phyloP scores from a whole-genome alignment of 768 basidiomycete genomes.

The Hypholoma sublateritium region DNA sequence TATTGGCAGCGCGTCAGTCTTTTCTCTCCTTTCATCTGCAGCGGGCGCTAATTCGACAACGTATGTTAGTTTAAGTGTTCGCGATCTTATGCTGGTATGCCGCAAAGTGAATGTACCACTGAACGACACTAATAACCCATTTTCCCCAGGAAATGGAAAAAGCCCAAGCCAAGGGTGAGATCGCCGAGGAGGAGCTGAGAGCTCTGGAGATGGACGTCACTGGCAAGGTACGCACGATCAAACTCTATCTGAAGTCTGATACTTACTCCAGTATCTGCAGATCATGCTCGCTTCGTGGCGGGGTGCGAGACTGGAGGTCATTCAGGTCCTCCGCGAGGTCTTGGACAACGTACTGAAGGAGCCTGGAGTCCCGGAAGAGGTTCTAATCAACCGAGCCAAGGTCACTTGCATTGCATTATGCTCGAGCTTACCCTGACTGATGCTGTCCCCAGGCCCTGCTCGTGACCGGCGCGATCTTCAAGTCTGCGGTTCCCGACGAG shows the following conservation, averaged over 20 bases:
- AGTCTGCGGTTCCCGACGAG: constrained; percentile 80
- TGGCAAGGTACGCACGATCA: constrained; percentile 61
- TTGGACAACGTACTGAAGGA: constrained; percentile 87
- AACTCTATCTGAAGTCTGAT: not conserved
- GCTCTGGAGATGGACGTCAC: constrained; percentile 92
- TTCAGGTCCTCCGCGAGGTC: constrained; percentile 82
- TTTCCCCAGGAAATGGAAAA: constrained; percentile 79
- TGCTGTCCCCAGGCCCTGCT: constrained; percentile 65
- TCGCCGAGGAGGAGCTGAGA: constrained; percentile 80
- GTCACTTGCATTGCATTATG: constrained; percentile 34
- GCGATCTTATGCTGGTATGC: constrained; percentile 64
- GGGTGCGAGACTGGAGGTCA: constrained; percentile 93
- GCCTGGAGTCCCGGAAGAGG: constrained; percentile 64
- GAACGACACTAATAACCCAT: not conserved
- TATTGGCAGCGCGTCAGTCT: constrained; percentile 86
- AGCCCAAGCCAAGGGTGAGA: constrained; percentile 85
- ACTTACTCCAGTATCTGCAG: constrained; percentile 31
- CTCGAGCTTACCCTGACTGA: not conserved
- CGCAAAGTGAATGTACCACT: constrained; percentile 10
- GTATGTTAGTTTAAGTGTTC: constrained; percentile 61
- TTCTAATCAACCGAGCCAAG: constrained; percentile 83
- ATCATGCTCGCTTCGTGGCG: constrained; percentile 98
- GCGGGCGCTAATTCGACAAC: not conserved
- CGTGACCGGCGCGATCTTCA: constrained; percentile 88
- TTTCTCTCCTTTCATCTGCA: not conserved